These are phyloP conservation scores for Pythium aquatile DNA, from an alignment of 352 stramenopile species.

Conservation along the genomic window DNA sequence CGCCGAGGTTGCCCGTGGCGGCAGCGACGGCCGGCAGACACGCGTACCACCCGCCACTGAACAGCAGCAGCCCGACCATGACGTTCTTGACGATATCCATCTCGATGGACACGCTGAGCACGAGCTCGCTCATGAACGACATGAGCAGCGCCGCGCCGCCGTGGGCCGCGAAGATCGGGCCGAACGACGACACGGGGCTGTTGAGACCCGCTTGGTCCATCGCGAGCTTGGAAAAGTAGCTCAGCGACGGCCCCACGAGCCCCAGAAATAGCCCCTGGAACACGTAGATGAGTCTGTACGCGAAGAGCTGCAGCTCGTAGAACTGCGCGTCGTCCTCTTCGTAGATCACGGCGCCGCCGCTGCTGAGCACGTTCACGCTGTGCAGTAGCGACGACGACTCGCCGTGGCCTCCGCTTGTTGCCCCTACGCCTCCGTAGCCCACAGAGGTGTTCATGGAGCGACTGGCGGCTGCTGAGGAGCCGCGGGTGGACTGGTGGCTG, in stretches of 20 bases:
- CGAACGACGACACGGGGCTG: conserved; percentile 63
- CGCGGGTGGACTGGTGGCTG: neutral
- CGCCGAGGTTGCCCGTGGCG: conserved; percentile 56
- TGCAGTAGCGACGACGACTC: conserved; percentile 29
- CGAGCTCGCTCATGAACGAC: conserved; percentile 79
- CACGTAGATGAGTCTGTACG: conserved; percentile 67
- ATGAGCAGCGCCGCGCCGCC: conserved; percentile 68
- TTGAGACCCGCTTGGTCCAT: conserved; percentile 34
- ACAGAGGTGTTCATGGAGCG: neutral
- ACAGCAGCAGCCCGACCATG: conserved; percentile 53
- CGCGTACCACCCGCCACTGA: conserved; percentile 63
- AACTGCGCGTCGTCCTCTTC: conserved; percentile 35
- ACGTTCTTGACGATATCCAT: conserved; percentile 74
- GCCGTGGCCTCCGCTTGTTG: neutral
- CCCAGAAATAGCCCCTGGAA: conserved; percentile 67
- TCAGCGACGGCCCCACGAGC: conserved; percentile 56
- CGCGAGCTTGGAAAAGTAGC: conserved; percentile 63
- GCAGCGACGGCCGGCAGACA: conserved; percentile 59
- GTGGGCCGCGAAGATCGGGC: conserved; percentile 71
- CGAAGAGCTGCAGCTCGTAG: conserved; percentile 61
- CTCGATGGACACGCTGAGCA: conserved; percentile 65
- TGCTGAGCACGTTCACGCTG: conserved; percentile 8
- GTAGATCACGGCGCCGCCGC: conserved; percentile 12
- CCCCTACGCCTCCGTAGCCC: neutral
- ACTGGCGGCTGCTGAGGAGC: neutral